These are phyloP conservation scores for Pseudotsuga menziesii DNA, from an alignment of 75 land plant genomes.

Conservation along the genomic window DNA sequence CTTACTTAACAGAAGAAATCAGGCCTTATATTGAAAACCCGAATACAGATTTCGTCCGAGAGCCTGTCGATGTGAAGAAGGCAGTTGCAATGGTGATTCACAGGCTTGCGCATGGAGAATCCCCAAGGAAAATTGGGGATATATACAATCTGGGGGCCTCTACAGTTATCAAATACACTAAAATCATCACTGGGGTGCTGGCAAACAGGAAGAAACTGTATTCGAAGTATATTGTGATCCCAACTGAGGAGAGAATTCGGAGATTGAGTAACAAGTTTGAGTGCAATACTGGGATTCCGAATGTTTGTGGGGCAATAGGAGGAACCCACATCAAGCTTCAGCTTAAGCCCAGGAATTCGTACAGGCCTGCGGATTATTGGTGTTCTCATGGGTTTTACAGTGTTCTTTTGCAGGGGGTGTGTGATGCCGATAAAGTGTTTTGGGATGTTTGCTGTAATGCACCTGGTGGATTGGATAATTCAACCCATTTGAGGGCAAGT, in stretches of 20 bases:
- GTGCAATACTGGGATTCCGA: conserved; percentile 13
- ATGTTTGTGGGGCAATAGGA: conserved; percentile 27
- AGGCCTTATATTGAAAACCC: conserved; percentile 14
- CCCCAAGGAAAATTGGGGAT: conserved; percentile 14
- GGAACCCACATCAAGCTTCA: conserved; percentile 27
- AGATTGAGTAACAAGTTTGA: conserved; percentile 11
- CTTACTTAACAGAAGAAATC: conserved; percentile 17
- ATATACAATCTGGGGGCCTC: conserved; percentile 20
- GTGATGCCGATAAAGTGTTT: conserved; percentile 30
- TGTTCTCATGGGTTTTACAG: conserved; percentile 7
- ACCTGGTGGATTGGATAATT: conserved; percentile 17
- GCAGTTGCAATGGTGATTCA: conserved; percentile 29
- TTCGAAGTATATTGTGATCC: conserved; percentile 25
- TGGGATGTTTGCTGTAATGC: conserved; percentile 35
- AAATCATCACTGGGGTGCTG: conserved; percentile 19
- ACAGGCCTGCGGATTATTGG: conserved; percentile 5
- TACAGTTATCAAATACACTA: conserved; percentile 22
- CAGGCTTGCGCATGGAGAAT: conserved; percentile 17
- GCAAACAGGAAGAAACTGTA: conserved; percentile 17
- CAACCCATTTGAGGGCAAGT: conserved; percentile 21
- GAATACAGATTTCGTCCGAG: conserved; percentile 9
- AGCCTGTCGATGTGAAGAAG: conserved; percentile 21
- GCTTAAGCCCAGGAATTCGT: conserved; percentile 10
- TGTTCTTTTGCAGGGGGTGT: conserved; percentile 31
- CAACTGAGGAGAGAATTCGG: conserved; percentile 19